Base-by-base conservation (phyloP, 2,329 filamentous ascomycete species). In the Fusarium tjaetaba region DNA sequence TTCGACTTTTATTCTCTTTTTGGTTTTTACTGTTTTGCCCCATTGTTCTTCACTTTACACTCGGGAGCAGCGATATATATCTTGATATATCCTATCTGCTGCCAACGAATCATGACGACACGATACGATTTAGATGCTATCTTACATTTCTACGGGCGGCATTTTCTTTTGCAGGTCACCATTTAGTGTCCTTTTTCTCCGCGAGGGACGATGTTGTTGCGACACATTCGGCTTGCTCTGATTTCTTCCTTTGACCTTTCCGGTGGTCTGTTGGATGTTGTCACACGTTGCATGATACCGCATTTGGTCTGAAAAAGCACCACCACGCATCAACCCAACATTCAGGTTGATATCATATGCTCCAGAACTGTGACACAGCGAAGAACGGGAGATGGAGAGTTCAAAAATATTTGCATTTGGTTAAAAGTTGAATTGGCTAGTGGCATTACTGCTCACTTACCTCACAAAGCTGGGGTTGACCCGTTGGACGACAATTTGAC, bases 81-180 rank as follows among this genome's bases (percentile, higher is more conserved):
- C 53, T 59, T 67, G 59, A 49, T 72, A 59, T 63, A 56, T 60
- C 38, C 30, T 58, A 24, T 38, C 61, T 60, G 49, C 53, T 65
- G 60, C 59, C 67, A 57, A 78, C 73, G 76, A 78, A 55, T 78
- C 70, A 78, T 68, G 76, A 78, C 65, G 72, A 75, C 64, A 78
- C 68, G 76, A 78, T 49, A 76, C 61, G 62, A 77, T 51, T 71
- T 75, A 78, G 76, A 78, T 70, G 70, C 65, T 63, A 71, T 59
- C 68, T 76, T 53, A 73, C 58, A 57, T 65, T 73, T 65, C 51
- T 52, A 73, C 61, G 75, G 65, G 69, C 66, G 58, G 49, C 59
- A 69, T 58, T 68, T 71, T 59, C 57, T 67, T 48, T 34, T 58
- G 45, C 39, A 30, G 60, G 64, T 38, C 51, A 46, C 32, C 24